Conservation (phyloP, 805 yeast species). For the Sungouiella thailandica region DNA sequence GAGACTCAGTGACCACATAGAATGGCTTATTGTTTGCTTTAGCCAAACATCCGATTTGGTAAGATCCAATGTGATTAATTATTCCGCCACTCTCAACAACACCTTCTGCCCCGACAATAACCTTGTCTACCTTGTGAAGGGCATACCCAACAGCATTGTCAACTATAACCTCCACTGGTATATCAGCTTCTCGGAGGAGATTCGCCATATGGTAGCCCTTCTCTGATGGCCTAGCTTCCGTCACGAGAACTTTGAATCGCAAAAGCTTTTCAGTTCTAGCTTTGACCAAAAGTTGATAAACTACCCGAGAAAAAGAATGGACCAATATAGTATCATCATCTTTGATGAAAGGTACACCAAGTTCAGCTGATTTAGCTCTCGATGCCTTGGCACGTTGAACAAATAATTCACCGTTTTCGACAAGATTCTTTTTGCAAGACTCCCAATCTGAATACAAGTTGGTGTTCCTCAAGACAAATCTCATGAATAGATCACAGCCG, state of each 20-base stretch:
- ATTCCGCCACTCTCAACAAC: slow-evolving; percentile 99
- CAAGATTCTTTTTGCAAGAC: slow-evolving; percentile 79
- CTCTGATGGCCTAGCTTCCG: slow-evolving; percentile 86
- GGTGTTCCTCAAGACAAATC: slow-evolving; percentile 86
- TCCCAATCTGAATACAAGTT: slow-evolving; percentile 94
- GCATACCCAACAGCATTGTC: slow-evolving; percentile 94
- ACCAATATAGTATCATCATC: slow-evolving; percentile 90
- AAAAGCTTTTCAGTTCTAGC: slow-evolving; percentile 71
- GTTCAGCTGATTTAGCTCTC: slow-evolving; percentile 79
- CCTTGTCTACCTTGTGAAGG: slow-evolving; percentile 86
- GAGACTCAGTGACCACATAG: slow-evolving; percentile 91
- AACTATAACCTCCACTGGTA: slow-evolving; percentile 83
- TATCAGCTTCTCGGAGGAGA: slow-evolving; percentile 59
- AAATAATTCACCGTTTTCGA: slow-evolving; percentile 89
- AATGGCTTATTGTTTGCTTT: slow-evolving; percentile 87
- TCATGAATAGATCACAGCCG: slow-evolving; percentile 93
- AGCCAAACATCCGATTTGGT: slow-evolving; percentile 90
- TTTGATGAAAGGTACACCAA: slow-evolving; percentile 82
- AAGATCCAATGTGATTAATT: slow-evolving; percentile 90
- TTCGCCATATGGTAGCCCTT: slow-evolving; percentile 72
- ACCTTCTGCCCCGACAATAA: slow-evolving; percentile 97
- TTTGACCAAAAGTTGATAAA: slow-evolving; percentile 62
- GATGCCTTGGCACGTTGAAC: slow-evolving; percentile 89
- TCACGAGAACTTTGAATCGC: slow-evolving; percentile 84
- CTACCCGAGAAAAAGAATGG: slow-evolving; percentile 91